Evolutionary conservation across 2,329 filamentous ascomycete species (phyloP).

Genomic region (Hypomyces rosellus): DNA sequence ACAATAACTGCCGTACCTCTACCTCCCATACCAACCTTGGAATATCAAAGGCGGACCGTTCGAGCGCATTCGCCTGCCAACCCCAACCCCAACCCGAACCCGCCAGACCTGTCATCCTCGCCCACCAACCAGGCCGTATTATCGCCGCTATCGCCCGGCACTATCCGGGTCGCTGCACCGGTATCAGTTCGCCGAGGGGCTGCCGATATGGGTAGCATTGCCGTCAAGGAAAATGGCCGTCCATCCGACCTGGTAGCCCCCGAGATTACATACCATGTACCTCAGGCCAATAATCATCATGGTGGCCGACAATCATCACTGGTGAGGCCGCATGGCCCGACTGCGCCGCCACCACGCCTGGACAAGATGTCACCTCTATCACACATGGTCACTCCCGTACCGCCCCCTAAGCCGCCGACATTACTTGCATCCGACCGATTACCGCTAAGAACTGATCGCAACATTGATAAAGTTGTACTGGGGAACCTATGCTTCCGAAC

Average conservation of each 20-base stretch:
- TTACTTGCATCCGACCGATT: conserved; percentile 24
- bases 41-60: conserved; percentile 7
- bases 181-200: background rate
- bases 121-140: background rate
- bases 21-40: background rate
- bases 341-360: conserved; percentile 24
- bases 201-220: conserved; percentile 19
- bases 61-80: conserved; percentile 1
- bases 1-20: conserved; percentile 1
- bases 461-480: conserved; percentile 80
- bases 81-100: background rate
- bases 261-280: conserved; percentile 36
- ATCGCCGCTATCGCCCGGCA: conserved; percentile 6
- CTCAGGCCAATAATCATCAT: conserved; percentile 26
- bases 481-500: conserved; percentile 79
- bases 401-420: conserved; percentile 29
- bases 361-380: conserved; percentile 21
- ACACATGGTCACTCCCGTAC: conserved; percentile 25
- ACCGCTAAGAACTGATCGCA: conserved; percentile 53
- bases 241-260: conserved; percentile 32
- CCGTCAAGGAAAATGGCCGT: conserved; percentile 21
- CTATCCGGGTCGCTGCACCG: conserved; percentile 2
- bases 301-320: conserved; percentile 22
- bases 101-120: background rate
- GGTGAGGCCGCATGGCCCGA: conserved; percentile 29